Evolutionary conservation across 345 rosid species (phyloP), one percentile per base, ranked within the genome.

Genomic region (Carallia pectinifolia): DNA sequence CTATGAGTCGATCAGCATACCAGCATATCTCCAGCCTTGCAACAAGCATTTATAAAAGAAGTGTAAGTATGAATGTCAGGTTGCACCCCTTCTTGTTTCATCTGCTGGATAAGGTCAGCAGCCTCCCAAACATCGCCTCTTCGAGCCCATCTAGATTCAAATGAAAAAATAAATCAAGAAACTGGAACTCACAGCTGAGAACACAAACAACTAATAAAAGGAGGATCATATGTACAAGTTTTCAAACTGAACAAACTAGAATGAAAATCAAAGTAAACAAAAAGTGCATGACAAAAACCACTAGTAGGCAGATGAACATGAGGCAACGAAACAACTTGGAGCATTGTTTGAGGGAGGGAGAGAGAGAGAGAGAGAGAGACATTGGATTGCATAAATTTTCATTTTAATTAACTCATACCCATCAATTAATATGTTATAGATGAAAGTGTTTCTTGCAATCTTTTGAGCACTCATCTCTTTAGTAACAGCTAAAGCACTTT

Each of bases 61-160:
- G 98, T 94, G 76, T 85, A 94, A 65, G 97, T 90, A 75, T 81
- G 98, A 66, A 94, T 91, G 55, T 94, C 97, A 5, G 96, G 98
- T 63, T 87, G 78, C 64, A 94, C 96, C 31, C 95, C 90, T 76
- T 85, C 98, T 60, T 73, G 84, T 55, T 81, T 91, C 98, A 94
- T 94, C 82, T 91, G 96, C 62, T 90, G 96, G 89, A 94, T 87
- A 75, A 94, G 84, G 69, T 94, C 98, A 37, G 91, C 92, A 9
- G 98, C 97, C 80, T 94, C 97, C 98, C 98, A 91, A 31, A 94
- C 90, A 84, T 91, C 97, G 16, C 99, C 99, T 79, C 97, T 79
- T 68, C 99, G 84, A 73, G 99, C 96, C 99, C 97, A 94, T 84
- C 99, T 94, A 69, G 38, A 71, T 0, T 40, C 39, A 30, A 48